phyloP scores from a whole-genome alignment of 768 basidiomycete genomes.

The Trametes cinnabarina region DNA sequence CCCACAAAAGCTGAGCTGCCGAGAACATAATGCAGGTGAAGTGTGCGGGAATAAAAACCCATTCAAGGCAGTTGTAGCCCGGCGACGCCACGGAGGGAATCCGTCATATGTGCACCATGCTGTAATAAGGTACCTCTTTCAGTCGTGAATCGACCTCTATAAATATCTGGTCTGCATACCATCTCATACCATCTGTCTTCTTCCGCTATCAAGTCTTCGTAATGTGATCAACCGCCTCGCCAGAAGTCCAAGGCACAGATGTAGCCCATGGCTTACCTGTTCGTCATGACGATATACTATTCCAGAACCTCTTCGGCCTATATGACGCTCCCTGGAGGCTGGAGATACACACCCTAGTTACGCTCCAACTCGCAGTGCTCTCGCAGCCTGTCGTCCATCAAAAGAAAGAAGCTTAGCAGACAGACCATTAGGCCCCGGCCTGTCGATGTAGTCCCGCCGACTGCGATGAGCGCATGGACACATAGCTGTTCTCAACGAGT shows the following conservation, averaged over 20 bases:
- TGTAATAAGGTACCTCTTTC: background rate
- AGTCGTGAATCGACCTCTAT: background rate
- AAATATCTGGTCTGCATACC: background rate
- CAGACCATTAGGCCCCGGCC: no score
- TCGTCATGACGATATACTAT: background rate
- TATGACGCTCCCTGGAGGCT: background rate
- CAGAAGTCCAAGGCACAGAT: background rate
- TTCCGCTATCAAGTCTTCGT: background rate
- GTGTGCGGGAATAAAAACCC: slow-evolving; percentile 5
- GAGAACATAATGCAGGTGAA: background rate
- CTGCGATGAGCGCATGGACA: background rate
- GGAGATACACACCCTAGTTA: background rate
- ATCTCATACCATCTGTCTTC: background rate
- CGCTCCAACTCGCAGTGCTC: background rate
- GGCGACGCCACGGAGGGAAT: background rate
- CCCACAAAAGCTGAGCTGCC: background rate
- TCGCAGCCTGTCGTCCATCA: background rate
- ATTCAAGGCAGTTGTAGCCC: slow-evolving; percentile 3
- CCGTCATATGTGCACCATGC: background rate
- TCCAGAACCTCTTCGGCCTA: background rate
- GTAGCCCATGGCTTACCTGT: slow-evolving; percentile 1
- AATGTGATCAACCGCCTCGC: background rate
- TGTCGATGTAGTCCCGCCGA: no score
- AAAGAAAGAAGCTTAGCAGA: no score
- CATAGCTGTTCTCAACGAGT: background rate